Evolutionary conservation across 352 stramenopile genomes (phyloP), one percentile per base, ranked within the genome.

Genomic region (Globisporangium acanthophoron): DNA sequence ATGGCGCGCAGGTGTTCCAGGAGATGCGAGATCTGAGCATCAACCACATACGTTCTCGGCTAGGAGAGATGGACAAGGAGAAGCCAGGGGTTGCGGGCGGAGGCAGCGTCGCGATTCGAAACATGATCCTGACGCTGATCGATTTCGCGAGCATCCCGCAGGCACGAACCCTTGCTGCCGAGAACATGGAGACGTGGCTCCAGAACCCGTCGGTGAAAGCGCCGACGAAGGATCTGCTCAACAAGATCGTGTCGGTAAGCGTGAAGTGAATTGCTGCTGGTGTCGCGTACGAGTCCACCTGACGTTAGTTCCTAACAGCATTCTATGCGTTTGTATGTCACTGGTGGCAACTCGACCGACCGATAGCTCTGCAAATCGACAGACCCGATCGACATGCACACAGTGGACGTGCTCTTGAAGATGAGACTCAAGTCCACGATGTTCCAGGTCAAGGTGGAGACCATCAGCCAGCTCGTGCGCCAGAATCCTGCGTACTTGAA

Each of bases 381-480:
- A 16, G 77, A 85, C 29, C 49, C 68, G 2, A 45, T 76, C 0
- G 83, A 93, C 55, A 62, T 90, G 27, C 54, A 75, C 5, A 88
- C 79, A 0, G 83, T 91, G 6, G 81, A 95, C 54, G 31, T 86
- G 33, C 49, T 95, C 15, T 64, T 95, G 1, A 95, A 92, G 54
- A 65, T 95, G 54, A 92, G 92, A 61, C 71, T 92, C 12, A 95
- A 95, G 67, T 89, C 85, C 7, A 91, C 83, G 8, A 92, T 92
- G 80, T 93, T 95, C 37, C 85, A 95, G 54, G 66, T 92, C 5
- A 92, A 93, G 56, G 81, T 92, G 24, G 85, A 95, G 66, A 84
- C 80, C 0, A 81, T 95, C 39, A 88, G 81, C 7, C 79, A 90
- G 59, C 70, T 95, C 13, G 83, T 95, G 8, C 74, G 77, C 15